Evolutionary conservation across 768 basidiomycete species (phyloP).

Genomic region (Chalciporus piperatus): DNA sequence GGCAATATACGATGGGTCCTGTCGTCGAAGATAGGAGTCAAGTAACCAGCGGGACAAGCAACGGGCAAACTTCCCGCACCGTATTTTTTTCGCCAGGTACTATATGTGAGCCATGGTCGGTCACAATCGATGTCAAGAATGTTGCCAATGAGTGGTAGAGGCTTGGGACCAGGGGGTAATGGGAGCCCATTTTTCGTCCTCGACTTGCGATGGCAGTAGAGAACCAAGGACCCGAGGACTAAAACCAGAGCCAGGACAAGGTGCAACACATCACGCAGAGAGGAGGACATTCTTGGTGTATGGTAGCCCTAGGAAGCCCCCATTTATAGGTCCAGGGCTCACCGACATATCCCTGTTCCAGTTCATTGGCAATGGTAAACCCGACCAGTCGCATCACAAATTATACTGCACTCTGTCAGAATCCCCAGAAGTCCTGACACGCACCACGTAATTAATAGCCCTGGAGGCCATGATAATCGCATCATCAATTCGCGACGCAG

Average conservation of each 20-base stretch:
- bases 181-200: constrained; percentile 7
- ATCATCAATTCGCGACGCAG: constrained; percentile 12
- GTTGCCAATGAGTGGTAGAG: constrained; percentile 25
- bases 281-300: constrained; percentile 11
- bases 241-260: background rate
- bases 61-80: constrained; percentile 10
- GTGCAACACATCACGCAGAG: constrained; percentile 5
- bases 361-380: background rate
- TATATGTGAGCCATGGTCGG: constrained; percentile 27
- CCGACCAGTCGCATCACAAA: constrained; percentile 1
- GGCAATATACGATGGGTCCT: constrained; percentile 30
- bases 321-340: constrained; percentile 18
- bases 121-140: constrained; percentile 21
- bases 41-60: background rate
- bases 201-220: background rate
- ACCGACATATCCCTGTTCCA: constrained; percentile 12
- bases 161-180: constrained; percentile 23
- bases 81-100: constrained; percentile 28
- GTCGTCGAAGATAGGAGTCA: background rate
- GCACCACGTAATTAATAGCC: constrained; percentile 27
- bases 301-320: background rate
- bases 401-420: constrained; percentile 9
- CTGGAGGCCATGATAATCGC: constrained; percentile 19
- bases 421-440: constrained; percentile 6
- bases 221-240: constrained; percentile 11